A percentile compares a stretch with the other conserved stretches of the same genome.
Evolutionary conservation across 495 filamentous ascomycete genomes (phyloP).

Genomic region (Aspergillus indologenus): DNA sequence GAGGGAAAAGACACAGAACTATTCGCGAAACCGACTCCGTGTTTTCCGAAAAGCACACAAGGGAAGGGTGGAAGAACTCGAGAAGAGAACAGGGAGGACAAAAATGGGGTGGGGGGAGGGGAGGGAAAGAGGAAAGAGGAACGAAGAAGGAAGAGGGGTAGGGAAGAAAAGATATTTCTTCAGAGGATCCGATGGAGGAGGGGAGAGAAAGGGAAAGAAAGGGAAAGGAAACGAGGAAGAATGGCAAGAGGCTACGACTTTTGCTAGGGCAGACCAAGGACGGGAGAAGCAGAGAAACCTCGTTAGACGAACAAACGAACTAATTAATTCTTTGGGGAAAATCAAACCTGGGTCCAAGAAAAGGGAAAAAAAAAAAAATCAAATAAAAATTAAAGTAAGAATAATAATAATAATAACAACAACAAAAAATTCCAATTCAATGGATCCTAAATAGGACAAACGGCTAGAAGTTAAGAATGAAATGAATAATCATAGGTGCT

Average conservation of each 20-base stretch:
- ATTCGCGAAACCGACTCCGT: slow-evolving; percentile 45
- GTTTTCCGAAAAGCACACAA: slow-evolving; percentile 40
- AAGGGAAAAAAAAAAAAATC: slow-evolving; percentile 14
- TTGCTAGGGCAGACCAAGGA: slow-evolving; percentile 29
- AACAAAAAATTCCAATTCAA: too few species aligned
- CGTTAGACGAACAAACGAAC: slow-evolving; percentile 25
- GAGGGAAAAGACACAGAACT: slow-evolving; percentile 33
- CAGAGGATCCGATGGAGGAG: slow-evolving; percentile 33
- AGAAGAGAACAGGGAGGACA: slow-evolving; percentile 26
- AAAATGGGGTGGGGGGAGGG: slow-evolving; percentile 18
- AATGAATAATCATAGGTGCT: background rate
- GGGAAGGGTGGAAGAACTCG: slow-evolving; percentile 30
- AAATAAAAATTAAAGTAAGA: background rate
- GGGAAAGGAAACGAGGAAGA: slow-evolving; percentile 23
- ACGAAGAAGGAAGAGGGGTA: slow-evolving; percentile 43
- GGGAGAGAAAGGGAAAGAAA: slow-evolving; percentile 32
- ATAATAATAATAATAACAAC: too few species aligned
- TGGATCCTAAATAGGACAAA: too few species aligned
- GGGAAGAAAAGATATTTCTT: slow-evolving; percentile 31
- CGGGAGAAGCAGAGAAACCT: slow-evolving; percentile 19
- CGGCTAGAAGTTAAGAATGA: slow-evolving; percentile 8
- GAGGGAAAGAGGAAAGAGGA: slow-evolving; percentile 27
- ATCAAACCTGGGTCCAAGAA: background rate
- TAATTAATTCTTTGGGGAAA: slow-evolving; percentile 5
- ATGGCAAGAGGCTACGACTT: slow-evolving; percentile 17